Base-by-base conservation (phyloP, 208 protist genomes). In the Porcisia hertigi region DNA sequence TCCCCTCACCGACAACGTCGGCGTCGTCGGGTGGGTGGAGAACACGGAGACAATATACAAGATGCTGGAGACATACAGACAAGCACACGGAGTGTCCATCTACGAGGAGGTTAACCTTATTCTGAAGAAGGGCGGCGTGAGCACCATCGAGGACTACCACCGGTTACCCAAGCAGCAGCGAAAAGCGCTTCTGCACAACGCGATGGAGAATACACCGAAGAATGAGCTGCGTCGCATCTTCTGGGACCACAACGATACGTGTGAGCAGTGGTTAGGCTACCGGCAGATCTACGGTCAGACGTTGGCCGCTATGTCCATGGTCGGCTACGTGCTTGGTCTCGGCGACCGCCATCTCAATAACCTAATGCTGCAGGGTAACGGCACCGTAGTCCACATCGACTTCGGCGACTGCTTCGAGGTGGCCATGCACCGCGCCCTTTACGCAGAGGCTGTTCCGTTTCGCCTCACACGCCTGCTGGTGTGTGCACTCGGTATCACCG, bases 351-450 rank as follows among this genome's bases (percentile, higher is more conserved):
- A 99, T 85, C 98, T 99, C 39, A 98, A 94, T 79, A 99, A 99
- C 86, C 86, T 99, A 1, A 99, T 99, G 99, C 85, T 99, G 6
- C 92, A 99, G 77, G 94, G 98, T 39, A 91, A 94, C 25, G 99
- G 99, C 71, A 98, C 98, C 41, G 96, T 99, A 30, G 90, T 99
- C 25, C 99, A 99, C 91, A 99, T 99, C 86, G 99, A 99, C 91
- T 99, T 99, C 91, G 99, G 99, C 70, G 99, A 99, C 89, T 99
- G 99, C 84, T 99, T 99, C 80, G 99, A 99, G 85, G 98, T 99
- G 5, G 99, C 99, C 0, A 99, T 99, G 98, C 92, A 98, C 45
- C 87, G 99, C 39, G 95, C 99, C 2, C 97, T 99, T 59, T 99
- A 98, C 86, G 99, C 99, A 6, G 99, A 99, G 88, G 98, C 97